These are phyloP conservation scores for Rhodotorula taiwanensis DNA, from an alignment of 768 basidiomycete genomes.

Conservation along the genomic window DNA sequence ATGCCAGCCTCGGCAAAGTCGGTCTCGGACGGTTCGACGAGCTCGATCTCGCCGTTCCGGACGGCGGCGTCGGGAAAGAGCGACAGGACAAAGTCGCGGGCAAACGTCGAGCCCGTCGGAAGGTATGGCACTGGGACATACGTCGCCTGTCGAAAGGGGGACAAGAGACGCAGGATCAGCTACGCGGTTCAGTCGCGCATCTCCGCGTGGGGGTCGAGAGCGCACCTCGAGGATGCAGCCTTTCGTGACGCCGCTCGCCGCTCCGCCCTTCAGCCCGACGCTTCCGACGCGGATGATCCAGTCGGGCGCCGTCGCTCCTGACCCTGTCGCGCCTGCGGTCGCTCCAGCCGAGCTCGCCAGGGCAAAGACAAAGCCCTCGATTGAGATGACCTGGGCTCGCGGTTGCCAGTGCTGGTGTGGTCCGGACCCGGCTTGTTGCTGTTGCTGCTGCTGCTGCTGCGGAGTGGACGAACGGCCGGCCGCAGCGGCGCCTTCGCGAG, in stretches of 20 bases:
- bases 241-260: conserved; percentile 21
- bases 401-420: conserved; percentile 27
- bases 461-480: too few relatives aligned
- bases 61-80: conserved; percentile 61
- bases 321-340: not conserved
- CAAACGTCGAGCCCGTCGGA: conserved; percentile 16
- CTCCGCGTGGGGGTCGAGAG: not conserved
- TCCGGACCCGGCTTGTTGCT: too few relatives aligned
- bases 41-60: conserved; percentile 23
- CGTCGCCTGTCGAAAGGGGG: conserved; percentile 12
- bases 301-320: conserved; percentile 5
- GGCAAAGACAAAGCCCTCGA: conserved; percentile 27
- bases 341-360: too few relatives aligned
- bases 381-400: conserved; percentile 15
- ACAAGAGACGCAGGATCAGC: too few relatives aligned
- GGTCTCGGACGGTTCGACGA: conserved; percentile 7
- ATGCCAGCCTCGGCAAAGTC: conserved; percentile 41
- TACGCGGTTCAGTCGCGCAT: too few relatives aligned
- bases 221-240: conserved; percentile 29
- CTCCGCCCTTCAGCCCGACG: conserved; percentile 31
- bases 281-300: conserved; percentile 32
- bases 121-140: conserved; percentile 29
- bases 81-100: conserved; percentile 76
- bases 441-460: not conserved
- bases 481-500: too few relatives aligned